A percentile compares a stretch with the other conserved stretches of the same genome.
These are phyloP conservation scores for Tetragonia tetragonoides DNA, from an alignment of 148 eudicot species.

Conservation along the genomic window DNA sequence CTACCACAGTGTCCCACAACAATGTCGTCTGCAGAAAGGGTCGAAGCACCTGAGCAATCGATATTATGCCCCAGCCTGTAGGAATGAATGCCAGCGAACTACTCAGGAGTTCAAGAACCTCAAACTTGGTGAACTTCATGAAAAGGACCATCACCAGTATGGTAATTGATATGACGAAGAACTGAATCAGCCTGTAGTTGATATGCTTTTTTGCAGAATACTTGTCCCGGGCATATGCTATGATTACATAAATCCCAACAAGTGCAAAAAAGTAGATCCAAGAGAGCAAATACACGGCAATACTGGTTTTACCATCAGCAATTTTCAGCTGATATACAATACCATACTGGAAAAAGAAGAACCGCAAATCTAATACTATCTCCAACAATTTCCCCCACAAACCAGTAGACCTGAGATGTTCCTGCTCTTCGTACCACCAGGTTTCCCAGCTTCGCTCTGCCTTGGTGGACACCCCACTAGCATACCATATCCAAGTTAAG, in stretches of 20 bases:
- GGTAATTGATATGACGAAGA: constrained; percentile 45
- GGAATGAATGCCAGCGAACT: constrained; percentile 86
- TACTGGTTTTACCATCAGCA: constrained; percentile 38
- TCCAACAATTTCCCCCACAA: constrained; percentile 91
- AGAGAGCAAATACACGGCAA: constrained; percentile 78
- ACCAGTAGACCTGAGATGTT: constrained; percentile 81
- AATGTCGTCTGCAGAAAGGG: constrained; percentile 73
- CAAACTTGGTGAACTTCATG: constrained; percentile 51
- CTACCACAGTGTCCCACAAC: constrained; percentile 81
- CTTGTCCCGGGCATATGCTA: constrained; percentile 67
- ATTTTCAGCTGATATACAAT: constrained; percentile 75
- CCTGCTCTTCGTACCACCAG: constrained; percentile 99
- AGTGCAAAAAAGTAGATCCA: constrained; percentile 65
- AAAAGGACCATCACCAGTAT: constrained; percentile 54
- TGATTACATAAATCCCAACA: constrained; percentile 53
- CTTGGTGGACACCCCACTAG: constrained; percentile 61
- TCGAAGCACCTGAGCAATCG: constrained; percentile 81
- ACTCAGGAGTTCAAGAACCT: constrained; percentile 58
- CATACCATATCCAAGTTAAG: constrained; percentile 76
- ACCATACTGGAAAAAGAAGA: constrained; percentile 96
- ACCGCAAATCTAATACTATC: constrained; percentile 76
- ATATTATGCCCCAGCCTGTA: constrained; percentile 86
- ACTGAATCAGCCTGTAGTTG: constrained; percentile 69
- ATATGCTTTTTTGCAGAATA: constrained; percentile 64
- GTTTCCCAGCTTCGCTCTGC: constrained; percentile 95